Base-by-base conservation (phyloP, 1,284 basidiomycete genomes). In the Moesziomyces sp. region DNA sequence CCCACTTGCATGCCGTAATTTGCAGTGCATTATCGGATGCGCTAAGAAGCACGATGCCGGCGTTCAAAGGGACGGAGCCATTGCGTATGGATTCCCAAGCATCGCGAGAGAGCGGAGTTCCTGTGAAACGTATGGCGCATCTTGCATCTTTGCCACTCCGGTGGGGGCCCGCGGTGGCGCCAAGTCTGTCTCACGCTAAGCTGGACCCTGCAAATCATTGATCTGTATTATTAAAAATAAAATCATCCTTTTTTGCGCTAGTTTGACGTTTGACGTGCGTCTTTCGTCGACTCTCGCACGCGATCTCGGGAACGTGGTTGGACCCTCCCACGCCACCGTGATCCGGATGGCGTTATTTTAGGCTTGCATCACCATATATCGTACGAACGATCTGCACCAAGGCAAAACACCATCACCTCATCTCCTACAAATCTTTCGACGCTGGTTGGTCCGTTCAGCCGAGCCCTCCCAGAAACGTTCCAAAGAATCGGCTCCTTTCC, bases 271-370 rank as follows among this genome's bases (percentile, higher is more conserved):
- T 40, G 38, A 40, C 38, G 38, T 40, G 38, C 38, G 38, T 40
- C 16, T 40, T 40, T 45, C 19, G 9, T 16, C 24, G 51, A n/a
- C 43, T 55, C 28, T 48, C 46, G 54, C 54, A 56, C 54, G 54
- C 54, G 46, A 56, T 56, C 40, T 42, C 35, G 10, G n/a, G 19
- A 21, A 24, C 45, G 35, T 21, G 10, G 14, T n/a, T 30, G 24
- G 18, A 18, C 33, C 14, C 26, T 0, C 43, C 26, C 26, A 7
- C 26, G 26, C 26, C 26, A 16, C 18, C 23, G 18, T 23, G 14
- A 18, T 5, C n/a, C 23, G 46, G 38, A 56, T 56, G 54, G 54
- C 54, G 54, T 56, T 56, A 56, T 56, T 48, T 40, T 13, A 56
- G 19, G 46, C 54, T 33, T 30, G 13, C 45, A 28, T 48, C 46